Evolutionary conservation across 371 early-diverging fungal genomes (phyloP), one percentile per base, ranked within the genome.

Genomic region (Quaeritorhiza haematococci): DNA sequence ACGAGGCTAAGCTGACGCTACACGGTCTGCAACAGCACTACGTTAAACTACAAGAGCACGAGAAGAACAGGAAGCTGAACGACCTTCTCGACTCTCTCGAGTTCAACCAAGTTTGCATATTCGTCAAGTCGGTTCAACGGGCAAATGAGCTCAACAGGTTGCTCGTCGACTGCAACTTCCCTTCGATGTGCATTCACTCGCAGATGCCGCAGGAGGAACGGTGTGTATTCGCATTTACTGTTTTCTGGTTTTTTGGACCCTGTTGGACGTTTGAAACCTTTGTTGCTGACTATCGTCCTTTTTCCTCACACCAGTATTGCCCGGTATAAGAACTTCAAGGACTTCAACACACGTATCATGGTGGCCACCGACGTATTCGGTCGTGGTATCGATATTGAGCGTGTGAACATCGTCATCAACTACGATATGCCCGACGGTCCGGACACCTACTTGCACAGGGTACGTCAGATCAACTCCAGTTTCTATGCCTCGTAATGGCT

Each of bases 321-420:
- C 55, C 87, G 93, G 41, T 94, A 98, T 83, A 86, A 90, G 70
- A 81, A 84, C 46, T 99, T 99, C 87, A 98, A 97, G 83, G 86
- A 89, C 61, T 93, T 91, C 67, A 80, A 84, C 59, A 86, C 85
- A 73, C 89, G 96, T 64, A 92, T 99, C 62, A 88, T 99, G 87
- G 96, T 99, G 1, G 96, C 98, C 28, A 99, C 99, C 19, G 95
- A 95, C 66, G 87, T 99, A 56, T 94, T 98, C 74, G 97, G 98
- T 8, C 91, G 99, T 75, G 99, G 99, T 73, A 94, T 99, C 53
- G 99, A 99, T 78, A 90, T 98, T 46, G 95, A 96, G 69, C 91
- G 98, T 63, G 94, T 99, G 58, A 98, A 98, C 72, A 89, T 98
- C 70, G 99, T 99, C 56, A 87, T 99, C 85, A 99, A 99, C 83